Conservation (phyloP, 2,329 filamentous ascomycete genomes). For the Lasiodiplodia sp. region DNA sequence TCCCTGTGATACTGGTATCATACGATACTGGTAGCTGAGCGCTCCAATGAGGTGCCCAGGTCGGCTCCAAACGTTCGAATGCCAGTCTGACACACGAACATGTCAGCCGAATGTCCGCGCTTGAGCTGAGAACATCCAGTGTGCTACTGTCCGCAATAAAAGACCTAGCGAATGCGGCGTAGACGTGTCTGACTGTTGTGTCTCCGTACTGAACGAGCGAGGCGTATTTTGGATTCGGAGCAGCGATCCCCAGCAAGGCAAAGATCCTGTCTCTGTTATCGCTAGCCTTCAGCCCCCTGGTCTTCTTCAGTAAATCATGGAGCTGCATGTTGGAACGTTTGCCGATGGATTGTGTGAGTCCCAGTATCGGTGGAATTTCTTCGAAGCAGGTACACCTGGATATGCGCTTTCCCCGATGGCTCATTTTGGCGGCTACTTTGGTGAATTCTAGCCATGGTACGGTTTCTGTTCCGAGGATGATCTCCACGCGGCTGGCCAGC, state of each 20-base stretch:
- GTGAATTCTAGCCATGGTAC: not conserved
- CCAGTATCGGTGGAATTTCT: too few species aligned
- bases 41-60: not conserved
- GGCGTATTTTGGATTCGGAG: too few species aligned
- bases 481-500: not conserved
- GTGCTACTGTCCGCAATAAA: not conserved
- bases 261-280: not conserved
- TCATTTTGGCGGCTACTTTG: not conserved
- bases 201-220: too few species aligned
- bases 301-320: not conserved
- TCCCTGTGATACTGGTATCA: not conserved
- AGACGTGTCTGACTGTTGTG: not conserved
- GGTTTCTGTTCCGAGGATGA: not conserved
- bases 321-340: not conserved
- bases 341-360: too few species aligned
- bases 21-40: not conserved
- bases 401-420: too few species aligned
- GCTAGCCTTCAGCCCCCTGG: not conserved
- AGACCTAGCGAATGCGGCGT: not conserved
- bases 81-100: too few species aligned
- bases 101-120: not conserved
- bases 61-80: not conserved
- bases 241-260: not conserved
- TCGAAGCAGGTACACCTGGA: too few species aligned
- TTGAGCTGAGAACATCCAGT: not conserved